Base-by-base conservation (phyloP, 192 early-diverging fungal genomes). In the Podila horticola region DNA sequence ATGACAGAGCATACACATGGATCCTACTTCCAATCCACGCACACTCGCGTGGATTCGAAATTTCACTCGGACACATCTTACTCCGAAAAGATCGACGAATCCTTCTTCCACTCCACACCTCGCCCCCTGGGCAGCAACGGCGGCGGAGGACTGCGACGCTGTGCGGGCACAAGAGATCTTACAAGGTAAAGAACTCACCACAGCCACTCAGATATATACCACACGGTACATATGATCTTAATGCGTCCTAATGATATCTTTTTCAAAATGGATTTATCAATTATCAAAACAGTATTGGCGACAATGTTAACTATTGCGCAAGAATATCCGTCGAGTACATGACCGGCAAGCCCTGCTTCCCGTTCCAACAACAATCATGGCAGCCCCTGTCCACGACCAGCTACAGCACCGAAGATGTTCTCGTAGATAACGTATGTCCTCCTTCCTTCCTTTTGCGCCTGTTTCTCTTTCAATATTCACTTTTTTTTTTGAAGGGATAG, bases 401-500 rank as follows among this genome's bases (percentile, higher is more conserved):
- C 13, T 49, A 48, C 10, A 63, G 15, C 0, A 69, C 24, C 28
- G 67, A 61, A 10, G 55, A 64, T 5, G 60, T 73, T 31, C n/a
- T 81, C 8, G 77, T 81, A 9, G 77, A 81, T 57, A 81, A 81
- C 28, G 77, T 81, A 69, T 55, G 77, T 17, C 22, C 5, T 61
- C 19, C 45, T 4, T 66, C 41, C 31, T 22, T 49, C 10, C 31
- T 19, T 38, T 61, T 36, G 12, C 20, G 8, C 31, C 5, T 28
- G 3, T 29, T 30, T 74, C 36, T 33, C 13, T 24, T 0, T 67
- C n/a, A n/a, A 34, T 34, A 34, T 45, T 45, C n/a, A n/a, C n/a
- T 17, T 45, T 41, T 30, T 48, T 15, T 30, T 7, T 38, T 48
- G 26, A 36, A 13, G 41, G 41, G 15, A 8, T 2, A 45, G 15